Evolutionary conservation across 1,284 basidiomycete species (phyloP).

Genomic region (Tremellales sp.): DNA sequence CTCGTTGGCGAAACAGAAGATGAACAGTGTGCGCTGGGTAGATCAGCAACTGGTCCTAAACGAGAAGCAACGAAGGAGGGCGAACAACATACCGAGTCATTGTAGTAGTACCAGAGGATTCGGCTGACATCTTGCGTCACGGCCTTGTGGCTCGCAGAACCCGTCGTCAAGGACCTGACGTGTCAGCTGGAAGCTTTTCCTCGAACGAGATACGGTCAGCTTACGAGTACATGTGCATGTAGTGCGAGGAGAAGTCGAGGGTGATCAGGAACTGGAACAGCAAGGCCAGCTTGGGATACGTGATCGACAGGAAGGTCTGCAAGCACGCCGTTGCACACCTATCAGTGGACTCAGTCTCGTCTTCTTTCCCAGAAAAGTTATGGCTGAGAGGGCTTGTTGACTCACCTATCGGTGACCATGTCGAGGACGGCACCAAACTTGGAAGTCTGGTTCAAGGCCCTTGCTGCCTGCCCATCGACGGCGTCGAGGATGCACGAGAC

Average conservation of each 20-base stretch:
- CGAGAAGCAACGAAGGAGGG: background rate
- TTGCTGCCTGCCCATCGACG: slow-evolving; percentile 91
- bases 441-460: slow-evolving; percentile 80
- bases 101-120: slow-evolving; percentile 92
- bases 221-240: slow-evolving; percentile 99
- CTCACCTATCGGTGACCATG: slow-evolving; percentile 98
- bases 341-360: background rate
- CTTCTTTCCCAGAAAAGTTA: background rate
- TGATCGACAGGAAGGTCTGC: slow-evolving; percentile 86
- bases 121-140: slow-evolving; percentile 87
- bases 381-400: slow-evolving; percentile 7
- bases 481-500: slow-evolving; percentile 94
- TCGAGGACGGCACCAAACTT: slow-evolving; percentile 98
- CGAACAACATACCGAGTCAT: slow-evolving; percentile 65
- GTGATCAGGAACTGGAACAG: slow-evolving; percentile 93
- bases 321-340: slow-evolving; percentile 96
- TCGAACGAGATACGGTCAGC: slow-evolving; percentile 22
- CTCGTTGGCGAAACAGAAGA: slow-evolving; percentile 96
- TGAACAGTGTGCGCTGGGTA: slow-evolving; percentile 72
- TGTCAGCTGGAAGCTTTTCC: background rate
- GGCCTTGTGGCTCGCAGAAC: slow-evolving; percentile 85
- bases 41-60: no score
- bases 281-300: slow-evolving; percentile 77
- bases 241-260: slow-evolving; percentile 96
- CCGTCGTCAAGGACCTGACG: slow-evolving; percentile 82